A percentile compares a stretch with the other conserved stretches of the same genome.
Conservation (phyloP, 176 grass and related monocot genomes). For the Oryza nivara region DNA sequence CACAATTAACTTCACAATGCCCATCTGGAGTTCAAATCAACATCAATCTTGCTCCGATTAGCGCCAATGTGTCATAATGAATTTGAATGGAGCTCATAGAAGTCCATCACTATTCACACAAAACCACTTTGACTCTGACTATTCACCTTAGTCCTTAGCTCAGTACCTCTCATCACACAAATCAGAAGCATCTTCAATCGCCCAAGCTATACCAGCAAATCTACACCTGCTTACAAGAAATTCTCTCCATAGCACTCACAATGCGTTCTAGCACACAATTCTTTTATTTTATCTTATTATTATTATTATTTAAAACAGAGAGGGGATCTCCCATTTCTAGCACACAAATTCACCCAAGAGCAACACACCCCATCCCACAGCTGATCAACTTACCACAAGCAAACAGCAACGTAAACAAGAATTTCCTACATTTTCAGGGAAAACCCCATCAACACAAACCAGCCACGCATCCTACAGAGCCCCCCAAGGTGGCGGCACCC, state of each 20-base stretch:
- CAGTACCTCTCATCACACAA: background rate
- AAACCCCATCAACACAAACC: background rate
- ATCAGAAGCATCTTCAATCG: background rate
- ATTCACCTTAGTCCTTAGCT: background rate
- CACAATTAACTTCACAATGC: background rate
- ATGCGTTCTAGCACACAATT: background rate
- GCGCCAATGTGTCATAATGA: background rate
- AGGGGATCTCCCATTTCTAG: too few species aligned
- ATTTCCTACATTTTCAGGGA: background rate
- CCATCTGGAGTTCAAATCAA: background rate
- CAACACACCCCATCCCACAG: background rate
- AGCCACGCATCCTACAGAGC: conserved; percentile 2
- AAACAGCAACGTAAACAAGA: background rate
- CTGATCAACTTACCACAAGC: background rate
- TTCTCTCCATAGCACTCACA: background rate
- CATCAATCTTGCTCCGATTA: background rate
- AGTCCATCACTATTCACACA: background rate
- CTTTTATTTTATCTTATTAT: too few species aligned
- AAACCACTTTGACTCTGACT: background rate
- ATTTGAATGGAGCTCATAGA: background rate
- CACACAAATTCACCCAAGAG: background rate
- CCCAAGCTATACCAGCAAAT: background rate
- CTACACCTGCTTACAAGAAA: background rate
- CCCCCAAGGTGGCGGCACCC: conserved; percentile 7
- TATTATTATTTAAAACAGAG: too few species aligned